These are phyloP conservation scores for Cryptosporidium ryanae DNA, from an alignment of 169 alveolate genomes.

Conservation along the genomic window DNA sequence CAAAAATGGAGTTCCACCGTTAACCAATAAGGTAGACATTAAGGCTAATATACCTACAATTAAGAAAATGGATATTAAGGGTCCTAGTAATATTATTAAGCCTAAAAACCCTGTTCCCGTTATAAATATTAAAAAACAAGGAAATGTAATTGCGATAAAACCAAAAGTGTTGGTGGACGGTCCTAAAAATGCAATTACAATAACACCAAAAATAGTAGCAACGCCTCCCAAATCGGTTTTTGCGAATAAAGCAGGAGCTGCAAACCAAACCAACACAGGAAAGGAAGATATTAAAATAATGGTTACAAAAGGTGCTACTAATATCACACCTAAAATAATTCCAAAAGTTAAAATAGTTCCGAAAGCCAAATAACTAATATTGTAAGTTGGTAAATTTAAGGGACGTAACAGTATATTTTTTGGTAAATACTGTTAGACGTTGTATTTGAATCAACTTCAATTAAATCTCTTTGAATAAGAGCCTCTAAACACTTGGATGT, in stretches of 20 bases:
- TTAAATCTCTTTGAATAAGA: conserved; percentile 37
- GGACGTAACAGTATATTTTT: conserved; percentile 41
- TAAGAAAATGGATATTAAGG: conserved; percentile 48
- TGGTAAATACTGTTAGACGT: neutral
- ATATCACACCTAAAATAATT: conserved; percentile 46
- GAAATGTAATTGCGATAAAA: conserved; percentile 27
- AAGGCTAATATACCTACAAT: conserved; percentile 11
- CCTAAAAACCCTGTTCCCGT: conserved; percentile 21
- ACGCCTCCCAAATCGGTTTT: conserved; percentile 19
- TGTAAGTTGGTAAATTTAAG: conserved; percentile 1
- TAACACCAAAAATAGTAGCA: conserved; percentile 41
- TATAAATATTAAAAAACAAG: conserved; percentile 42
- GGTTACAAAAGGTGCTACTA: conserved; percentile 38
- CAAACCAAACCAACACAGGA: neutral
- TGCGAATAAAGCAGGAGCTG: neutral
- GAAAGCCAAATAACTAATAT: neutral
- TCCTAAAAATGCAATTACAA: conserved; percentile 15
- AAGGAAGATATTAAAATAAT: conserved; percentile 34
- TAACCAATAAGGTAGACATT: too few relatives aligned
- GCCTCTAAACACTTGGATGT: conserved; percentile 24
- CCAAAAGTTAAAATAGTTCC: conserved; percentile 64
- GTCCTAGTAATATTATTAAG: conserved; percentile 7
- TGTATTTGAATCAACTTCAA: conserved; percentile 27
- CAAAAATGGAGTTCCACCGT: neutral
- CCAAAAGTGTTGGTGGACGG: conserved; percentile 38